A percentile compares a stretch with the other conserved stretches of the same genome.
Conservation (phyloP, 768 basidiomycete species). For the Phylloporus rhodoxanthus region DNA sequence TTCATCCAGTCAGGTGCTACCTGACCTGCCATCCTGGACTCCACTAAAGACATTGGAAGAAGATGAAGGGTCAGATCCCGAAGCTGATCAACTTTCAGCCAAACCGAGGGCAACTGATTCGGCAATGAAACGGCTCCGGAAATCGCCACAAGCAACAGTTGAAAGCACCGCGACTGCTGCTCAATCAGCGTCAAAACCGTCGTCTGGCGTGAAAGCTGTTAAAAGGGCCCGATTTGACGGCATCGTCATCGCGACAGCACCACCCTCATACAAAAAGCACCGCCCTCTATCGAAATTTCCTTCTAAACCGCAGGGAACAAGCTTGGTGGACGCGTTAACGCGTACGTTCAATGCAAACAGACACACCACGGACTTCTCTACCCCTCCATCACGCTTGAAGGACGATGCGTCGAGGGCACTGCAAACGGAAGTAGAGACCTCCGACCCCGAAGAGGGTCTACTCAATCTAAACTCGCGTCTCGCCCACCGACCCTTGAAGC, state of each 20-base stretch:
- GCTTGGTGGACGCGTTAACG: slow-evolving; percentile 21
- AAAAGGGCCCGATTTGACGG: slow-evolving; percentile 22
- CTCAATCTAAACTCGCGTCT: slow-evolving; percentile 11
- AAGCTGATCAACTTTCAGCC: slow-evolving; percentile 7
- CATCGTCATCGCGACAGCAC: slow-evolving; percentile 17
- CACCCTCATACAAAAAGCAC: not conserved
- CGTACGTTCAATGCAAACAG: slow-evolving; percentile 26
- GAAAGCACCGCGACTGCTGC: not conserved
- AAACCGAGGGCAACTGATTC: not conserved
- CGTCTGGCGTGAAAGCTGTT: not conserved
- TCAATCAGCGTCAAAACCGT: not conserved
- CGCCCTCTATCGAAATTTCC: not conserved
- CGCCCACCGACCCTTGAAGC: slow-evolving; percentile 4
- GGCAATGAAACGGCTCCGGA: not conserved
- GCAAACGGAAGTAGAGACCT: slow-evolving; percentile 20
- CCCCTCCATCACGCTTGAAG: not conserved
- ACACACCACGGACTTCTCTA: not conserved
- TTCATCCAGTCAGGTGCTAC: not conserved
- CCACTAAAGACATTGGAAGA: slow-evolving; percentile 1
- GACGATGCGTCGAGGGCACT: slow-evolving; percentile 2
- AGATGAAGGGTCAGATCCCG: slow-evolving; percentile 4
- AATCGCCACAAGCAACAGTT: not conserved
- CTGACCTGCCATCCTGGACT: slow-evolving; percentile 25
- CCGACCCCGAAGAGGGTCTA: slow-evolving; percentile 20
- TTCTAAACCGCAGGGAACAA: slow-evolving; percentile 1